These are phyloP conservation scores for Fusarium oligoseptatum DNA, from an alignment of 2,329 filamentous ascomycete species.

Conservation along the genomic window DNA sequence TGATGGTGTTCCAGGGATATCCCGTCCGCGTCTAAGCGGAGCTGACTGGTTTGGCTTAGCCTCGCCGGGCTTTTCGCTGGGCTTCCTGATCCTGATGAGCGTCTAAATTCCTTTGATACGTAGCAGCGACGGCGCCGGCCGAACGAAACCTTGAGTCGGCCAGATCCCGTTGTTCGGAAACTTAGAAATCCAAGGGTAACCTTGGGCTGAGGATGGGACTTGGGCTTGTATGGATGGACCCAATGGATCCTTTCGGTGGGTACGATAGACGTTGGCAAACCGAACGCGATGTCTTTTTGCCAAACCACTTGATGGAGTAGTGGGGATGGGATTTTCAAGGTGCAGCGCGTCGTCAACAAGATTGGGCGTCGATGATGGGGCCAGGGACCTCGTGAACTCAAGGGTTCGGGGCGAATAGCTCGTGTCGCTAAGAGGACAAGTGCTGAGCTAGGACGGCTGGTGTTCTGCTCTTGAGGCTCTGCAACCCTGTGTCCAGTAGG, in stretches of 20 bases:
- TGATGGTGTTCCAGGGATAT: slow-evolving; percentile 29
- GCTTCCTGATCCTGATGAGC: slow-evolving; percentile 25
- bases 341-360: slow-evolving; percentile 10
- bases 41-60: slow-evolving; percentile 27
- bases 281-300: slow-evolving; percentile 11
- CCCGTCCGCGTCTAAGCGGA: slow-evolving; percentile 29
- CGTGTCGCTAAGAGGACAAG: slow-evolving; percentile 17
- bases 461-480: slow-evolving; percentile 42
- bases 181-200: slow-evolving; percentile 34
- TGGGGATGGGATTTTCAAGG: slow-evolving; percentile 29
- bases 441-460: slow-evolving; percentile 31
- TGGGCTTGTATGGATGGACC: slow-evolving; percentile 36
- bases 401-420: slow-evolving; percentile 26
- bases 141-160: slow-evolving; percentile 27
- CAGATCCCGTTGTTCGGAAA: slow-evolving; percentile 15
- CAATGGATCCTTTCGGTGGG: slow-evolving; percentile 20
- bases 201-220: slow-evolving; percentile 19
- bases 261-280: slow-evolving; percentile 10
- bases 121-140: slow-evolving; percentile 27
- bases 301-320: slow-evolving; percentile 11
- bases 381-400: slow-evolving; percentile 36
- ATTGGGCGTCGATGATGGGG: slow-evolving; percentile 31
- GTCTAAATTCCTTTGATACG: slow-evolving; percentile 14
- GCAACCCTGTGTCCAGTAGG: slow-evolving; percentile 26
- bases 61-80: slow-evolving; percentile 31